Percentiles rank a stretch among this genome's conserved stretches.
Evolutionary conservation across 148 eudicot species (phyloP).

Genomic region (Tetragonia tetragonoides): DNA sequence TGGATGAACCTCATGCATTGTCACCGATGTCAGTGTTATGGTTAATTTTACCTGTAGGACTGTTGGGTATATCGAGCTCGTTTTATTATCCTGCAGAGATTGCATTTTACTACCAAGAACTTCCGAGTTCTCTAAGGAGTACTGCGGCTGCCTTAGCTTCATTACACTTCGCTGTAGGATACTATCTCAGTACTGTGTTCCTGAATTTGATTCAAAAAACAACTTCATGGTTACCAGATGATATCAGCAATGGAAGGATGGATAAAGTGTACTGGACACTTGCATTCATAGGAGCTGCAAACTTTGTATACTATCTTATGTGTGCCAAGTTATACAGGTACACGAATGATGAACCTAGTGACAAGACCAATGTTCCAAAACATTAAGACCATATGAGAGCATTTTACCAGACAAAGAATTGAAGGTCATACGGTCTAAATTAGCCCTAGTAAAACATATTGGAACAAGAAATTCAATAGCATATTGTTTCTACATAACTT

Average conservation of each 20-base stretch:
- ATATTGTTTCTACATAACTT: too few relatives aligned
- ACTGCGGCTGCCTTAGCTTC: conserved; percentile 26
- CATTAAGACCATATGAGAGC: too few relatives aligned
- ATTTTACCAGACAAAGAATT: too few relatives aligned
- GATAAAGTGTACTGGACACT: conserved; percentile 34
- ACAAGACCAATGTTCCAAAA: not conserved
- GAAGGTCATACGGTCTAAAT: too few relatives aligned
- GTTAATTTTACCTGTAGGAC: conserved; percentile 21
- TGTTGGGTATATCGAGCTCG: conserved; percentile 26
- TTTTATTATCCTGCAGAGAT: conserved; percentile 32
- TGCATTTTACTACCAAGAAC: conserved; percentile 32
- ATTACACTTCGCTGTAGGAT: conserved; percentile 32
- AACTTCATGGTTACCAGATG: conserved; percentile 32
- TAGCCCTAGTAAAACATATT: too few relatives aligned
- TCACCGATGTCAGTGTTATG: conserved; percentile 21
- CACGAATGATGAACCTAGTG: not conserved
- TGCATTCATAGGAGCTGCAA: conserved; percentile 16
- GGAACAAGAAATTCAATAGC: too few relatives aligned
- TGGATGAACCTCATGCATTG: not conserved
- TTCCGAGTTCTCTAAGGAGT: conserved; percentile 27
- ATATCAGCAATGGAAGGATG: conserved; percentile 30
- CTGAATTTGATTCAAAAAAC: conserved; percentile 15
- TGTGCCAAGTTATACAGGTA: conserved; percentile 32
- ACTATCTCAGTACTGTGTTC: conserved; percentile 28
- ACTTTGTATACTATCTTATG: conserved; percentile 21